Percentiles rank a stretch among this genome's conserved stretches.
These are phyloP conservation scores for Aspergillus intermedius DNA, from an alignment of 2,329 filamentous ascomycete species.

Conservation along the genomic window DNA sequence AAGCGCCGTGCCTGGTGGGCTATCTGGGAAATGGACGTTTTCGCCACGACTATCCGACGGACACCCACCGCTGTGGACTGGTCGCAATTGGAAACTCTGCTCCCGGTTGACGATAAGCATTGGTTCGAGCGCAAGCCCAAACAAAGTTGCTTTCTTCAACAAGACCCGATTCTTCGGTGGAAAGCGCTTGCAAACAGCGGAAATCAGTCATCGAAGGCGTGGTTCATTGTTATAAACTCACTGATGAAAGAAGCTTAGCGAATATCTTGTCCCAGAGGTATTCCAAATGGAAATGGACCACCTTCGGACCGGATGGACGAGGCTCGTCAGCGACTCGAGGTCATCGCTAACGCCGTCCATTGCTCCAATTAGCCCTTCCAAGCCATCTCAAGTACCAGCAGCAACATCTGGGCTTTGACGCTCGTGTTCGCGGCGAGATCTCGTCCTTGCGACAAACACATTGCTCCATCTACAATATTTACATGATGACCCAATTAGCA, in stretches of 20 bases:
- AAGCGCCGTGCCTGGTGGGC: slow-evolving; percentile 36
- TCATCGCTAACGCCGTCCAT: slow-evolving; percentile 25
- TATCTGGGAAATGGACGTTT: slow-evolving; percentile 41
- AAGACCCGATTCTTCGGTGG: slow-evolving; percentile 26
- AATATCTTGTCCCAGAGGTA: slow-evolving; percentile 22
- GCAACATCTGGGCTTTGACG: slow-evolving; percentile 25
- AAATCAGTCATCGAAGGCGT: slow-evolving; percentile 31
- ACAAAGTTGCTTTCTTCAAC: slow-evolving; percentile 22
- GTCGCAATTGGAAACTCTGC: slow-evolving; percentile 29
- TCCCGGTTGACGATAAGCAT: slow-evolving; percentile 29
- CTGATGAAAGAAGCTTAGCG: slow-evolving; percentile 34
- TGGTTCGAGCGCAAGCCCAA: slow-evolving; percentile 25
- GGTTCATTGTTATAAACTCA: slow-evolving; percentile 37
- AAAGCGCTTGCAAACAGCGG: slow-evolving; percentile 23
- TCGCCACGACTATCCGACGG: slow-evolving; percentile 35
- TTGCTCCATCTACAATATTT: slow-evolving; percentile 26
- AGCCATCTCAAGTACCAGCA: slow-evolving; percentile 21
- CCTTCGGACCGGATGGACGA: slow-evolving; percentile 5
- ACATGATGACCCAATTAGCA: slow-evolving; percentile 30
- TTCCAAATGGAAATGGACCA: slow-evolving; percentile 6
- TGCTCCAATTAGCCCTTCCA: slow-evolving; percentile 27
- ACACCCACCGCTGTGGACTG: slow-evolving; percentile 32
- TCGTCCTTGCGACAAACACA: slow-evolving; percentile 18
- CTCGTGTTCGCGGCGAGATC: slow-evolving; percentile 2
- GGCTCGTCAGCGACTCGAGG: slow-evolving; percentile 19